phyloP scores from a whole-genome alignment of 495 filamentous ascomycete species.

The Penicillium nucicola region DNA sequence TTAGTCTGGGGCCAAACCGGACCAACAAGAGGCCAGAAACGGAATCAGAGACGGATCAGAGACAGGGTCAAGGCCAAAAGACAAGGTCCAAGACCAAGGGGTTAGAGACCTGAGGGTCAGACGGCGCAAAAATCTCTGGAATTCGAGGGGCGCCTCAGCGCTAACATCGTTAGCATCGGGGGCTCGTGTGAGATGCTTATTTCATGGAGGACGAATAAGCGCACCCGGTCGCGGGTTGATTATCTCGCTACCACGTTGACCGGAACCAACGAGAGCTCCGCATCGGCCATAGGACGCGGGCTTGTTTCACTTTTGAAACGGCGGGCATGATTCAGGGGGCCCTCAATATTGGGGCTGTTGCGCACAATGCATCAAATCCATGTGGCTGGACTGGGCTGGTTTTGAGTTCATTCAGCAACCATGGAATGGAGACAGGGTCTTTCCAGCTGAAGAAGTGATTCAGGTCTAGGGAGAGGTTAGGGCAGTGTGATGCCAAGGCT shows the following conservation, averaged over 20 bases:
- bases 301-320: slow-evolving; percentile 29
- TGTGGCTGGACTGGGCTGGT: no score
- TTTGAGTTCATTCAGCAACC: no score
- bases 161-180: slow-evolving; percentile 3
- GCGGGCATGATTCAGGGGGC: slow-evolving; percentile 13
- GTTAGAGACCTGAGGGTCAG: not conserved
- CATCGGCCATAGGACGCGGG: slow-evolving; percentile 7
- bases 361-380: not conserved
- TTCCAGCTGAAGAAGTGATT: not conserved
- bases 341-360: not conserved
- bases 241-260: slow-evolving; percentile 20
- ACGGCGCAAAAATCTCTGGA: not conserved
- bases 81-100: not conserved
- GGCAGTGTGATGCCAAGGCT: slow-evolving; percentile 1
- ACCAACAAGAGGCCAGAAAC: slow-evolving; percentile 4
- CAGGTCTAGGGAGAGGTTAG: not conserved
- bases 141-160: slow-evolving; percentile 6
- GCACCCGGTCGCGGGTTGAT: slow-evolving; percentile 19
- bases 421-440: no score
- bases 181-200: slow-evolving; percentile 32
- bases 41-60: not conserved
- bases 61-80: not conserved
- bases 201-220: slow-evolving; percentile 27
- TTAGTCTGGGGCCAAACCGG: slow-evolving; percentile 1
- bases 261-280: slow-evolving; percentile 9